These are phyloP conservation scores for Termitomyces sp. DNA, from an alignment of 768 basidiomycete genomes.

Conservation along the genomic window DNA sequence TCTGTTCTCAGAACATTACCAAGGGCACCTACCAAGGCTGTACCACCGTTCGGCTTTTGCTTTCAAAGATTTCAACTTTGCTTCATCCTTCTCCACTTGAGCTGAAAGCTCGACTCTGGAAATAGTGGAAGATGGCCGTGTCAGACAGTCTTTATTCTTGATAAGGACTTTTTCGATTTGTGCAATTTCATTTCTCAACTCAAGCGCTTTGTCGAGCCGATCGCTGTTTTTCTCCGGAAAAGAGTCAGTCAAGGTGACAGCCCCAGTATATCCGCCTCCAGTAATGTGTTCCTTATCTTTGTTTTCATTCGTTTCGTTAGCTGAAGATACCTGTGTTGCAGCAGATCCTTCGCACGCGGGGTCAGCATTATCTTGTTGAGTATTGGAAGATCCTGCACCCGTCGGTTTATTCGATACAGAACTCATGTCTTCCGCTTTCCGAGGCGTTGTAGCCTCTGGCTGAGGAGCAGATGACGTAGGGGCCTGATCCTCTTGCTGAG, in stretches of 20 bases:
- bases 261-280: background rate
- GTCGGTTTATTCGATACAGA: background rate
- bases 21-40: too few relatives aligned
- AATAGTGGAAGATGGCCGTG: background rate
- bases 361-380: background rate
- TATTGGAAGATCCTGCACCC: background rate
- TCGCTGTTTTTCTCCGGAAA: constrained; percentile 4
- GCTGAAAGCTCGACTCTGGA: too few relatives aligned
- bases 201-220: constrained; percentile 4
- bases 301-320: background rate
- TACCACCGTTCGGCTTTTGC: too few relatives aligned
- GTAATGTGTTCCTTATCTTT: background rate
- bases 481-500: background rate
- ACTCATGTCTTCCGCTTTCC: background rate
- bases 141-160: too few relatives aligned
- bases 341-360: background rate
- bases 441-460: background rate
- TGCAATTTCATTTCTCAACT: constrained; percentile 6
- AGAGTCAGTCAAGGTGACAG: too few relatives aligned
- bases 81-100: too few relatives aligned
- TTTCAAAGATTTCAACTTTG: too few relatives aligned
- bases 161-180: background rate
- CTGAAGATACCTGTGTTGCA: background rate
- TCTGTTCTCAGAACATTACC: too few relatives aligned
- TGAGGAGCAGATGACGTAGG: background rate